A percentile compares a stretch with the other conserved stretches of the same genome.
These are phyloP conservation scores for Mycena venus DNA, from an alignment of 768 basidiomycete species.

Conservation along the genomic window DNA sequence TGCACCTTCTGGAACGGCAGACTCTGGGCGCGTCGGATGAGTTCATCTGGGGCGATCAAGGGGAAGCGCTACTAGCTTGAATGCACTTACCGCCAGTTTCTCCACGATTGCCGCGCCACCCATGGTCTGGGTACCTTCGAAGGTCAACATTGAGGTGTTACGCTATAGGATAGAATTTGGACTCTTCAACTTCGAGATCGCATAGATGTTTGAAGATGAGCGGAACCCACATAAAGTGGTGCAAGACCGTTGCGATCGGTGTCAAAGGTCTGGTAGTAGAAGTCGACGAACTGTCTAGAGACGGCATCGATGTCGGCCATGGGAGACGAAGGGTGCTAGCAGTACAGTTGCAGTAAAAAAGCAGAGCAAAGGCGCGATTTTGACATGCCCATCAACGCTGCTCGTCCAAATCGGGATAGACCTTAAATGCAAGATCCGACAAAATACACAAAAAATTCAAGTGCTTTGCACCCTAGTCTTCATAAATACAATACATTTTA, in stretches of 20 bases:
- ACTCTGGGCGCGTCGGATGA: constrained; percentile 40
- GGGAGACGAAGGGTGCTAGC: constrained; percentile 18
- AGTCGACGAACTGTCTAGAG: constrained; percentile 84
- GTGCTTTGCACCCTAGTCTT: too few relatives aligned
- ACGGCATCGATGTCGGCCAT: constrained; percentile 81
- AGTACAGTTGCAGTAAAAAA: background rate
- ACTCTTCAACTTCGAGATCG: constrained; percentile 37
- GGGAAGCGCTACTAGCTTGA: too few relatives aligned
- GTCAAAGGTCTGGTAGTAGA: constrained; percentile 89
- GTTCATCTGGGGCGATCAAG: background rate
- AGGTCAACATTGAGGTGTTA: constrained; percentile 85
- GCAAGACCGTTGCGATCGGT: constrained; percentile 65
- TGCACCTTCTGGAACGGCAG: constrained; percentile 87
- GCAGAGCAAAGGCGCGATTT: background rate
- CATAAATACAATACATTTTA: background rate
- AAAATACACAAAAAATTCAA: background rate
- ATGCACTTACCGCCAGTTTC: constrained; percentile 65
- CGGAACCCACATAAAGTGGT: constrained; percentile 81
- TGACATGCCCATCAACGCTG: background rate
- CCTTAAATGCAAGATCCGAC: too few relatives aligned
- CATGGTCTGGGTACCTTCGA: constrained; percentile 72
- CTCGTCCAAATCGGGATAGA: background rate
- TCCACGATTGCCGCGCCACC: constrained; percentile 71
- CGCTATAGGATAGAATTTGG: constrained; percentile 65
- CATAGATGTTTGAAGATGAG: constrained; percentile 25